These are phyloP conservation scores for Ochromonas danica DNA, from an alignment of 108 stramenopile species.

Conservation along the genomic window DNA sequence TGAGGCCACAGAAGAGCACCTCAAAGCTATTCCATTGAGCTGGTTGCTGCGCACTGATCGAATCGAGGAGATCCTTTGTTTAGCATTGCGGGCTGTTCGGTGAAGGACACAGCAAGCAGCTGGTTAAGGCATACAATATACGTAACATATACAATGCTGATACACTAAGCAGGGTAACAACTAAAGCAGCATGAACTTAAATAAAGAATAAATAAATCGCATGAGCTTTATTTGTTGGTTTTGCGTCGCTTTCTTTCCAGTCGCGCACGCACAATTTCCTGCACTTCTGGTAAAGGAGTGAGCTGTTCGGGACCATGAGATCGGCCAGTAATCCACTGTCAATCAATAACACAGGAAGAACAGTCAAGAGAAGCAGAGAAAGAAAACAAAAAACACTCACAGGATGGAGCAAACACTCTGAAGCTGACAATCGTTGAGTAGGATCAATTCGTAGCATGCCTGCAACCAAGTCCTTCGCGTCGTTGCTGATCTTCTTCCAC, in stretches of 20 bases:
- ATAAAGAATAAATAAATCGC: background rate
- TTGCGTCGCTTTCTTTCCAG: background rate
- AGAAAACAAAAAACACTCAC: no score
- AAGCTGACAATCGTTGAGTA: background rate
- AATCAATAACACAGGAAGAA: no score
- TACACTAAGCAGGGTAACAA: no score
- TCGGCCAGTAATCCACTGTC: background rate
- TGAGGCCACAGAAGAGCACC: background rate
- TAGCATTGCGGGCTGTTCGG: no score
- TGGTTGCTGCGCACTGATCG: background rate
- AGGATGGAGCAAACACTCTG: conserved; percentile 7
- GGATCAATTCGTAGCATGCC: background rate
- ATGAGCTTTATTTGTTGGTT: background rate
- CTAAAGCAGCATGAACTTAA: background rate
- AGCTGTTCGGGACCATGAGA: background rate
- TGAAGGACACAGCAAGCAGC: no score
- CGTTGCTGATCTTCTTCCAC: conserved; percentile 5
- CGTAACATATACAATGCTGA: no score
- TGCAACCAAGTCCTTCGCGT: background rate
- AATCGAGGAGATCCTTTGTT: background rate
- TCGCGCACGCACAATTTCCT: background rate
- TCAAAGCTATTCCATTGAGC: background rate
- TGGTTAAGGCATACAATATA: no score
- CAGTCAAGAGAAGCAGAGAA: no score
- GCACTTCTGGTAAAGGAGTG: background rate